Conservation (phyloP, 1,284 basidiomycete genomes). For the Earliella scabrosa region DNA sequence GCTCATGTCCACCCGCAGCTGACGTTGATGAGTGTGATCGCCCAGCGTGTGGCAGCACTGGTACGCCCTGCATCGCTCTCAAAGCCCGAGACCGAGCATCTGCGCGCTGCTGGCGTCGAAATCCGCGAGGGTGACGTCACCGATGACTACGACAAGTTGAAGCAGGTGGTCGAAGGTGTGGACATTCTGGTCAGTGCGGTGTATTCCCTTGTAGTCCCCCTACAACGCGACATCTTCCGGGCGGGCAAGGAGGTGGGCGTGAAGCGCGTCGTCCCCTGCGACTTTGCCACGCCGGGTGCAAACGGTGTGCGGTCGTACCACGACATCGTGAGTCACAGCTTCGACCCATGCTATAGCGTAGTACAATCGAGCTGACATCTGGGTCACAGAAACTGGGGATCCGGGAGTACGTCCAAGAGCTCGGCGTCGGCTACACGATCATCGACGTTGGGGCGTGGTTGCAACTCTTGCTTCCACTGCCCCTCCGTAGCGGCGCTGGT, state of each 20-base stretch:
- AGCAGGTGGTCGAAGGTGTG: background rate
- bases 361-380: no score
- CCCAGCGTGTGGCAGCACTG: background rate
- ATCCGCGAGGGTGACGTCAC: background rate
- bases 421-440: conserved; percentile 14
- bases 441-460: conserved; percentile 30
- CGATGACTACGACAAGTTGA: background rate
- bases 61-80: background rate
- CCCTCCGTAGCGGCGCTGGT: background rate
- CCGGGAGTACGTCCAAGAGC: no score
- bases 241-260: conserved; percentile 16
- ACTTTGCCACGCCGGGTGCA: conserved; percentile 12
- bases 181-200: background rate
- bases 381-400: no score
- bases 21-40: no score
- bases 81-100: background rate
- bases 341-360: background rate
- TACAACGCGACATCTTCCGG: conserved; percentile 15
- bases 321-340: background rate
- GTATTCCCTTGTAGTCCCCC: background rate
- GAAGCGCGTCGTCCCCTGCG: conserved; percentile 18
- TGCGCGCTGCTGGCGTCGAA: background rate
- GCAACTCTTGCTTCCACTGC: conserved; percentile 18
- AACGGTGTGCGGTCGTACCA: background rate
- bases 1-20: no score